phyloP scores from a whole-genome alignment of 805 yeast genomes.

The Phaffomyces opuntiae region DNA sequence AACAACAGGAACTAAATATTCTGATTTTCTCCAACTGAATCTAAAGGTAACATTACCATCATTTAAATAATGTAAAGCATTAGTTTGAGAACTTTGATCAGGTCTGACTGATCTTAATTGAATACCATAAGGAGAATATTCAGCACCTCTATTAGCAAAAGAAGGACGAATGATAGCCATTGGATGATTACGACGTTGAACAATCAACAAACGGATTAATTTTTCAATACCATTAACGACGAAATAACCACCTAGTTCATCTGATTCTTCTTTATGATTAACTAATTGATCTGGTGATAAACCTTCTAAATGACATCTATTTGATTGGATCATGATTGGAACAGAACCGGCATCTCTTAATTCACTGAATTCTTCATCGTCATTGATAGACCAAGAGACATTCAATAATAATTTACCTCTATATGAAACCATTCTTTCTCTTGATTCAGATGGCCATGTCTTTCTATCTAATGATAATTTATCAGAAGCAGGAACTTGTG shows the following conservation, averaged over 20 bases:
- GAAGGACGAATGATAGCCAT: conserved; percentile 97
- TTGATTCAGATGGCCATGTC: conserved; percentile 77
- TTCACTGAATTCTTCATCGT: conserved; percentile 74
- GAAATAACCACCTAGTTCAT: conserved; percentile 95
- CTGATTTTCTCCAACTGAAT: conserved; percentile 95
- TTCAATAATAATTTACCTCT: conserved; percentile 72
- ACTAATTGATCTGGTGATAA: conserved; percentile 81
- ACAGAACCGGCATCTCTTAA: conserved; percentile 86
- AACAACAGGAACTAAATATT: conserved; percentile 86
- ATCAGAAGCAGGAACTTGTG: conserved; percentile 65
- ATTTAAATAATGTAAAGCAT: conserved; percentile 89
- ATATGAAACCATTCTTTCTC: conserved; percentile 85
- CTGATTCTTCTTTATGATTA: conserved; percentile 76
- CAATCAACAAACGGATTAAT: conserved; percentile 93
- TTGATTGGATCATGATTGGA: conserved; percentile 86
- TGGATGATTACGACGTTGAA: conserved; percentile 95
- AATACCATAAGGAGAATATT: conserved; percentile 84
- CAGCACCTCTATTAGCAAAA: conserved; percentile 87
- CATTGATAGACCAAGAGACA: conserved; percentile 81
- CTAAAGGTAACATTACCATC: conserved; percentile 97
- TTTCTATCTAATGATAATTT: conserved; percentile 70
- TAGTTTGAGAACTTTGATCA: conserved; percentile 96
- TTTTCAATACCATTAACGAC: conserved; percentile 93
- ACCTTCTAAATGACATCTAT: conserved; percentile 85
- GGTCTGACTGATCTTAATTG: conserved; percentile 93